Base-by-base conservation (phyloP, 2,329 filamentous ascomycete genomes). In the Chaetomiaceae sp. region DNA sequence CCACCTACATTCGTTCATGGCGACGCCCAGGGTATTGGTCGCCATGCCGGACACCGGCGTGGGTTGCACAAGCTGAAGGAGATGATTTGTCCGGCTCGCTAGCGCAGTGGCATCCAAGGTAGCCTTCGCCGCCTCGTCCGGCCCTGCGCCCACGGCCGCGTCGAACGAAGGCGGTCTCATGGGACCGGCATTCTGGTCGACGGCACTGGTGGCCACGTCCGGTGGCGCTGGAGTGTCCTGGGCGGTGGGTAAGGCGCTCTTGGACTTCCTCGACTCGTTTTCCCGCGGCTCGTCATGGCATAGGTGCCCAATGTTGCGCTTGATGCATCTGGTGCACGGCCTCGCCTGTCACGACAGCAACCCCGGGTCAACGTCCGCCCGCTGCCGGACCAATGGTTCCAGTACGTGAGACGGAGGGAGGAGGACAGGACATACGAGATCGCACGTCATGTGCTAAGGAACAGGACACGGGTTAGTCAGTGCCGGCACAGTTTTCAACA, bases 271-370 rank as follows among this genome's bases (percentile, higher is more conserved):
- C 50, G 84, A 68, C 52, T 83, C 79, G 57, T 82, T 74, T 62
- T 98, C 91, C 67, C 91, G 84, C 57, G 90, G 91, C 69, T 97
- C 93, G 69, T 98, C 93, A 72, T 96, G 93, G 69, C 93, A 98
- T 56, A 98, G 78, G 69, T 98, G 93, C 60, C 91, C 93, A 67
- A 98, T 98, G 71, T 95, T 95, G 63, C 93, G 84, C 72, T 97
- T 98, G 70, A 97, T 88, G 74, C 93, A 98, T 70, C 93, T 81
- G 61, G 88, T 91, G 78, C 93, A 98, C 62, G 93, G 93, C 65
- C 93, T 84, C 73, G 95, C 88, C 88, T 67, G 62, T 60, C 56
- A 60, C 61, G 46, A 45, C 33, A 30, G 36, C 51, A 34, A n/a
- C 19, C 38, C 37, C 45, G 42, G 40, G 51, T 64, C 59, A 59